Evolutionary conservation across 2,329 filamentous ascomycete genomes (phyloP), one percentile per base, ranked within the genome.

Genomic region (Pseudocercospora vitis): DNA sequence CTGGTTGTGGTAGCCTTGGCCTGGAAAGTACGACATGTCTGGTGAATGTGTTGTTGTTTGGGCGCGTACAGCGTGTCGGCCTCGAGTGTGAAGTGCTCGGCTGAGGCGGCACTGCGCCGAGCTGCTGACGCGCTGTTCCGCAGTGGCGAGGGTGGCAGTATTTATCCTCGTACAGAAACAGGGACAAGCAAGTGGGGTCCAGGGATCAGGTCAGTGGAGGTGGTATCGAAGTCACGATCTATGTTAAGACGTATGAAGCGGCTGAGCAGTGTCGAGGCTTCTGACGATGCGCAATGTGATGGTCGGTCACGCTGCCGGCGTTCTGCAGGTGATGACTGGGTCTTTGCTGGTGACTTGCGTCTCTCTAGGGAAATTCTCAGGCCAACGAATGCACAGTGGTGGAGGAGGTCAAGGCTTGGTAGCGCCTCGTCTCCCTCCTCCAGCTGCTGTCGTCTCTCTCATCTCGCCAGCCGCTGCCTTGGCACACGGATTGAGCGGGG

Each of bases 1-100:
- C 24, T 65, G 59, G 52, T 65, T 65, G 57, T 68, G 66, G 52
- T 68, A 68, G 40, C 60, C 62, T 57, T 68, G 66, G 47, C 67
- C 67, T 14, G 67, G 66, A 45, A 60, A 66, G 50, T 62, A 63
- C 16, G 64, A 65, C 64, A 68, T 68, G 48, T 35, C 42, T 45
- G 12, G 42, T 28, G 5, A 14, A n/a, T n/a, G n/a, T n/a, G 26
- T 48, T 35, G 47, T n/a, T 32, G 7, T 29, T 19, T 29, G 42
- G 24, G 18, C n/a, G 14, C n/a, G 42, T 14, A 14, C n/a, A 45
- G 24, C 6, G 24, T 28, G 42, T 26, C 18, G 42, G 7, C 29
- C 12, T 42, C n/a, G 18, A n/a, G 37, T 18, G 23, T 31, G 42
- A 45, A 18, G 42, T 45, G 42, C 42, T 45, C 42, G 42, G 42